These are phyloP conservation scores for Knufia petricola DNA, from an alignment of 2,329 filamentous ascomycete genomes.

Conservation along the genomic window DNA sequence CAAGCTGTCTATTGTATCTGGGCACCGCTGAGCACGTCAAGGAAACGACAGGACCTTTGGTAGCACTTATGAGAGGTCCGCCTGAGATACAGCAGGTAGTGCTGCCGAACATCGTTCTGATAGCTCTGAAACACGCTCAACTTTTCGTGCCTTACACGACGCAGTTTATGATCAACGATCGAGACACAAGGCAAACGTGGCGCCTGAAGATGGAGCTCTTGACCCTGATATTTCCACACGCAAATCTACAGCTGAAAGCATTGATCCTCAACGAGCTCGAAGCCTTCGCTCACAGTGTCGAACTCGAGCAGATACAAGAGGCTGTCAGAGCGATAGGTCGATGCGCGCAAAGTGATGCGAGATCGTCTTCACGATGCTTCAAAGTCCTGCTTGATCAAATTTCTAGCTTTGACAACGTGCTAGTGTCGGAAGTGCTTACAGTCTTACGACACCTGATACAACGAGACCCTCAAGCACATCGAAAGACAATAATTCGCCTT, in stretches of 20 bases:
- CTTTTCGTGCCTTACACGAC: slow-evolving; percentile 82
- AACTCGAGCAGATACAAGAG: slow-evolving; percentile 73
- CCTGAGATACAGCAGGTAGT: slow-evolving; percentile 84
- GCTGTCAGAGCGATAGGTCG: slow-evolving; percentile 87
- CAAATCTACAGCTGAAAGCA: slow-evolving; percentile 64
- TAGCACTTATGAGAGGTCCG: slow-evolving; percentile 74
- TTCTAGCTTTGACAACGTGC: slow-evolving; percentile 67
- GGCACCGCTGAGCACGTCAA: slow-evolving; percentile 69
- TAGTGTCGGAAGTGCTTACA: slow-evolving; percentile 87
- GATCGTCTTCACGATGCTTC: slow-evolving; percentile 68
- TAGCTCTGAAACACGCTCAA: slow-evolving; percentile 64
- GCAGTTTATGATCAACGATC: slow-evolving; percentile 77
- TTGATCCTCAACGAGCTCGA: slow-evolving; percentile 87
- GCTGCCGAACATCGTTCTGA: slow-evolving; percentile 89
- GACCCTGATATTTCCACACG: slow-evolving; percentile 81
- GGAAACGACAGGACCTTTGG: slow-evolving; percentile 67
- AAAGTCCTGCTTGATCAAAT: slow-evolving; percentile 77
- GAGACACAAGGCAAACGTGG: slow-evolving; percentile 74
- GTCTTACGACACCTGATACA: slow-evolving; percentile 95
- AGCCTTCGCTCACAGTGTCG: slow-evolving; percentile 71
- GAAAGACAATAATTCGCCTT: slow-evolving; percentile 74
- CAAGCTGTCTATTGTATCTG: slow-evolving; percentile 73
- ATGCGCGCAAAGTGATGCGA: slow-evolving; percentile 69
- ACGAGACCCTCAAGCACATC: slow-evolving; percentile 70
- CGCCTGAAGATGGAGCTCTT: slow-evolving; percentile 84